Base-by-base conservation (phyloP, 352 stramenopile genomes). In the Globisporangium perplexum region DNA sequence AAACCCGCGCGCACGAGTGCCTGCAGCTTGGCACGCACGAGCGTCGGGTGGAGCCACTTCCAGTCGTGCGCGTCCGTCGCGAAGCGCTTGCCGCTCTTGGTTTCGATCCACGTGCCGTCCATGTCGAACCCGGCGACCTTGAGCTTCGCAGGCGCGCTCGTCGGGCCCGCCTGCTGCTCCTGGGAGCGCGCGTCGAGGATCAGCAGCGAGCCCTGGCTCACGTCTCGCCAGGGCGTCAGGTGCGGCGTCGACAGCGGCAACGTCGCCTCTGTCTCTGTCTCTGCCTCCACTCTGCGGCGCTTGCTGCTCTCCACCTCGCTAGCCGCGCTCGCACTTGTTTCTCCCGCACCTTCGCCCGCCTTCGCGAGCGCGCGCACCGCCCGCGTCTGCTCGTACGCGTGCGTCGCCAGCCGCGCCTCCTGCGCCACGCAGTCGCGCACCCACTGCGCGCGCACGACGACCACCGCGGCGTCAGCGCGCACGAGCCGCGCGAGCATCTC, bases 41-140 rank as follows among this genome's bases (percentile, higher is more conserved):
- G 65, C 10, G 65, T 77, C 6, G 77, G 58, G 66, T 95, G 72
- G 54, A 90, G 81, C 59, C 70, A 77, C 55, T 86, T 87, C 84
- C 84, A 95, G 66, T 95, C 84, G 52, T 69, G 46, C 33, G 66
- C 70, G 44, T 83, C 59, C 46, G 76, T 68, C 24, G 84, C 76
- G 44, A 91, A 93, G 41, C 72, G 80, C 53, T 92, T 92, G 53
- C 83, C 84, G 50, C 83, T 95, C 58, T 90, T 93, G 36, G 84
- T 95, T 39, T 77, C 65, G 50, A 95, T 95, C 20, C 90, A 55
- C 53, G 84, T 95, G 12, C 78, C 71, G 50, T 95, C 84, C 53
- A 95, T 62, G 59, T 95, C 84, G 30, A 95, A 95, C 8, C 64
- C 68, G 20, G 84, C 82, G n/a, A 95, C 68, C 56, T 89, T 92